Evolutionary conservation across 768 basidiomycete genomes (phyloP).

Genomic region (Lactarius tabidus): DNA sequence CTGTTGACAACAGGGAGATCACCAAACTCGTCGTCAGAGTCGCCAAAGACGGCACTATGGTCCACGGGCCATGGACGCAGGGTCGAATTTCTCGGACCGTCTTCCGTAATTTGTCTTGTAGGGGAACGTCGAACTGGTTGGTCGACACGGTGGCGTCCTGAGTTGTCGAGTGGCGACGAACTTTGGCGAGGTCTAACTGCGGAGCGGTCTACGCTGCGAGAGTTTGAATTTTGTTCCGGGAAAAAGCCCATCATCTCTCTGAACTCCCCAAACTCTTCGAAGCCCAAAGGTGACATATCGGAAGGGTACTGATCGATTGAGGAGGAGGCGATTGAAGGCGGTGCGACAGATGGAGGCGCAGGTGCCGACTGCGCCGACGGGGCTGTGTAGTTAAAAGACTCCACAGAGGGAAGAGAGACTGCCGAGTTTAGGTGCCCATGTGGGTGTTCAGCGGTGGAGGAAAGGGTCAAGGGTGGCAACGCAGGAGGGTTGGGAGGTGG

Average conservation of each 20-base stretch:
- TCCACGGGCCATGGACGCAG: slow-evolving; percentile 6
- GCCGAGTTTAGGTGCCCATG: slow-evolving; percentile 4
- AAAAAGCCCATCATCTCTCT: slow-evolving; percentile 19
- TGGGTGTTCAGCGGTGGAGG: slow-evolving; percentile 15
- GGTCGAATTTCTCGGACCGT: slow-evolving; percentile 4
- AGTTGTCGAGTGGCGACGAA: slow-evolving; percentile 4
- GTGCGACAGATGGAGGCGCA: not conserved
- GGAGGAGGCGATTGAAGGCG: slow-evolving; percentile 3
- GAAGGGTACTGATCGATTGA: slow-evolving; percentile 10
- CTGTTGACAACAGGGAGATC: slow-evolving; percentile 1
- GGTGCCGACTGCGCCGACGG: not conserved
- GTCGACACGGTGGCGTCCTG: slow-evolving; percentile 6
- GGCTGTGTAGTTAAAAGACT: slow-evolving; percentile 7
- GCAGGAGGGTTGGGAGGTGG: slow-evolving; percentile 10
- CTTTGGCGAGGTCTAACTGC: slow-evolving; percentile 13
- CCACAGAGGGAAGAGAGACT: slow-evolving; percentile 17
- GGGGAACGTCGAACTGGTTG: slow-evolving; percentile 12
- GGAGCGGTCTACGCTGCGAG: slow-evolving; percentile 6
- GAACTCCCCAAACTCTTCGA: slow-evolving; percentile 17
- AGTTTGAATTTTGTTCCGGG: slow-evolving; percentile 8
- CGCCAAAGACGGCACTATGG: not conserved
- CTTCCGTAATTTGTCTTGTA: slow-evolving; percentile 6
- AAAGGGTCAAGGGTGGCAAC: slow-evolving; percentile 25
- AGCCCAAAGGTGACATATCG: slow-evolving; percentile 7
- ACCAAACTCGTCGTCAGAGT: slow-evolving; percentile 20